Conservation (phyloP, 2,329 filamentous ascomycete genomes). For the Fusarium sp. region DNA sequence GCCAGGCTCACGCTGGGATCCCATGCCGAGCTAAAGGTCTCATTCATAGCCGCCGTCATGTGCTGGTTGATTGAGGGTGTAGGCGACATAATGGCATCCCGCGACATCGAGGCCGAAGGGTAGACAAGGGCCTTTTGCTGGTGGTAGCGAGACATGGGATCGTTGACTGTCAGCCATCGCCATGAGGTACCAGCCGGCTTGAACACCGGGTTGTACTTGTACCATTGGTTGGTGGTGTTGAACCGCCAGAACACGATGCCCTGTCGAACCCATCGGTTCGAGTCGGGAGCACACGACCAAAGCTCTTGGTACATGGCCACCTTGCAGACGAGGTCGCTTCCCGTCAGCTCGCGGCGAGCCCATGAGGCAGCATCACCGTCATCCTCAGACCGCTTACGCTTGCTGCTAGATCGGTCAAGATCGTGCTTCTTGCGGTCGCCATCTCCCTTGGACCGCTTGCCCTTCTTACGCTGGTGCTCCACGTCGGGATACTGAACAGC, state of each 20-base stretch:
- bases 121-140: conserved; percentile 60
- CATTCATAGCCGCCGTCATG: conserved; percentile 65
- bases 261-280: conserved; percentile 64
- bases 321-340: conserved; percentile 67
- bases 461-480: conserved; percentile 53
- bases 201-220: conserved; percentile 60
- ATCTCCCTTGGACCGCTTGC: conserved; percentile 51
- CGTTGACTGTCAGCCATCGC: conserved; percentile 70
- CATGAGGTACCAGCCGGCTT: conserved; percentile 67
- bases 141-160: conserved; percentile 68
- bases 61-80: conserved; percentile 63
- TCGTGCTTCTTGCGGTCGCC: conserved; percentile 52
- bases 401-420: conserved; percentile 51
- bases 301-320: conserved; percentile 76
- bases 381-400: conserved; percentile 56
- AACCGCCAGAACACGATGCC: conserved; percentile 73
- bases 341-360: conserved; percentile 56
- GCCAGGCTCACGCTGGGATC: conserved; percentile 51
- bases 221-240: conserved; percentile 62
- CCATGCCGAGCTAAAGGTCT: conserved; percentile 65
- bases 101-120: conserved; percentile 48
- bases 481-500: conserved; percentile 64
- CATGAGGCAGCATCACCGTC: conserved; percentile 55
- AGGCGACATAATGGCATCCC: conserved; percentile 65
- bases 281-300: conserved; percentile 64